phyloP scores from a whole-genome alignment of 1,284 basidiomycete genomes.

The Leccinum variabile region DNA sequence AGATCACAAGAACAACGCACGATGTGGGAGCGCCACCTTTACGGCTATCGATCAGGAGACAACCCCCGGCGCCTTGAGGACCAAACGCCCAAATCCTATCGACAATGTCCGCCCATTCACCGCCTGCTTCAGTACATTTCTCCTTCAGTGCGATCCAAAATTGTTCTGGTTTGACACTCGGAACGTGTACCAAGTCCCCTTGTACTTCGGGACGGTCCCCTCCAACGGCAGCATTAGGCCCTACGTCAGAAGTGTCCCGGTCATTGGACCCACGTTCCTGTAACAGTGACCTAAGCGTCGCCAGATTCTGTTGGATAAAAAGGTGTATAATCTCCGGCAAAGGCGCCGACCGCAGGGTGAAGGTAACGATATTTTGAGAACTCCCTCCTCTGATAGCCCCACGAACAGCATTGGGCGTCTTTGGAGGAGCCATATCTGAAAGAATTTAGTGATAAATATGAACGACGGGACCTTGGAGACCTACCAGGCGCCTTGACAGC shows the following conservation, averaged over 20 bases:
- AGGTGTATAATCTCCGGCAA: conserved; percentile 67
- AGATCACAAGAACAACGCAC: conserved; percentile 42
- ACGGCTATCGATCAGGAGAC: conserved; percentile 79
- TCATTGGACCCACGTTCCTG: conserved; percentile 45
- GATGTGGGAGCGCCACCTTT: conserved; percentile 46
- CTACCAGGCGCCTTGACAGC: conserved; percentile 77
- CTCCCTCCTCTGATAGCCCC: conserved; percentile 79
- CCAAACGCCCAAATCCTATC: conserved; percentile 91
- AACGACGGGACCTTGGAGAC: conserved; percentile 9
- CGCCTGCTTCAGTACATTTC: conserved; percentile 67
- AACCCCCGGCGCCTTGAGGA: conserved; percentile 84
- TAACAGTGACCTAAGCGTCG: conserved; percentile 54
- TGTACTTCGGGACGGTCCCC: conserved; percentile 49
- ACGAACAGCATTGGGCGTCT: conserved; percentile 68
- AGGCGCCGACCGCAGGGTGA: conserved; percentile 81
- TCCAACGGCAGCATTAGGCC: conserved; percentile 39
- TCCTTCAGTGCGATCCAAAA: conserved; percentile 81
- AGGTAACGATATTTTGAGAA: conserved; percentile 75
- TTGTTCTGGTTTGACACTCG: conserved; percentile 68
- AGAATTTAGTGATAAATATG: conserved; percentile 17
- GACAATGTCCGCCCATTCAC: conserved; percentile 77
- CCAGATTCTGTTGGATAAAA: conserved; percentile 79
- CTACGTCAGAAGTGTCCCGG: conserved; percentile 26
- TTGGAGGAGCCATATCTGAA: conserved; percentile 86
- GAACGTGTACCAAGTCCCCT: conserved; percentile 58